phyloP scores from a whole-genome alignment of 2,329 filamentous ascomycete species.

The Xylariaceae sp. region DNA sequence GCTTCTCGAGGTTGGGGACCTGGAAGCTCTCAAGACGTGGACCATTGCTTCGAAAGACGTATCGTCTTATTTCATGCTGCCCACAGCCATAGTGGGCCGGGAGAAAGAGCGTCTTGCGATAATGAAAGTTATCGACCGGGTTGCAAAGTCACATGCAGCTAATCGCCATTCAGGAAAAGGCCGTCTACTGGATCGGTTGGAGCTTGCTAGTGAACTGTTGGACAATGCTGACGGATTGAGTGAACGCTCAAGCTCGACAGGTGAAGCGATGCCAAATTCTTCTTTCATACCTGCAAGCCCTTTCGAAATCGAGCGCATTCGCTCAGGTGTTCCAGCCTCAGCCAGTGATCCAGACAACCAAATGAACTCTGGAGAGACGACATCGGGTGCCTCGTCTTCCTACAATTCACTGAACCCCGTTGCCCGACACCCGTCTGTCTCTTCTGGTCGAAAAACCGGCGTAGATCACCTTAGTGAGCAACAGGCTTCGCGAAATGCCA shows the following conservation, averaged over 20 bases:
- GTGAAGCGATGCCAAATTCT: slow-evolving; percentile 44
- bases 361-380: slow-evolving; percentile 40
- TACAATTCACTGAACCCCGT: slow-evolving; percentile 42
- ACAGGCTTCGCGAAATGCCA: slow-evolving; percentile 37
- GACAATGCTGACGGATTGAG: slow-evolving; percentile 53
- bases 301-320: slow-evolving; percentile 39
- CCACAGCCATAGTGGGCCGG: slow-evolving; percentile 75
- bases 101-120: slow-evolving; percentile 67
- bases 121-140: slow-evolving; percentile 70
- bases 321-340: slow-evolving; percentile 39
- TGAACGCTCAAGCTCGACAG: slow-evolving; percentile 58
- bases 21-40: slow-evolving; percentile 66
- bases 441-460: slow-evolving; percentile 45
- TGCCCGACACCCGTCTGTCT: slow-evolving; percentile 51
- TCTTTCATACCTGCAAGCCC: slow-evolving; percentile 45
- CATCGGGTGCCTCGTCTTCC: slow-evolving; percentile 36
- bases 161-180: slow-evolving; percentile 39
- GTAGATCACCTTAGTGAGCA: slow-evolving; percentile 45
- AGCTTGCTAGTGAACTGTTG: slow-evolving; percentile 47
- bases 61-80: slow-evolving; percentile 87
- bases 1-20: slow-evolving; percentile 71
- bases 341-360: slow-evolving; percentile 26
- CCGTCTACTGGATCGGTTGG: slow-evolving; percentile 46
- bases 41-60: slow-evolving; percentile 79
- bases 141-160: slow-evolving; percentile 61